Base-by-base conservation (phyloP, 2,329 filamentous ascomycete genomes). In the Neophaeococcomyces mojaviensis region DNA sequence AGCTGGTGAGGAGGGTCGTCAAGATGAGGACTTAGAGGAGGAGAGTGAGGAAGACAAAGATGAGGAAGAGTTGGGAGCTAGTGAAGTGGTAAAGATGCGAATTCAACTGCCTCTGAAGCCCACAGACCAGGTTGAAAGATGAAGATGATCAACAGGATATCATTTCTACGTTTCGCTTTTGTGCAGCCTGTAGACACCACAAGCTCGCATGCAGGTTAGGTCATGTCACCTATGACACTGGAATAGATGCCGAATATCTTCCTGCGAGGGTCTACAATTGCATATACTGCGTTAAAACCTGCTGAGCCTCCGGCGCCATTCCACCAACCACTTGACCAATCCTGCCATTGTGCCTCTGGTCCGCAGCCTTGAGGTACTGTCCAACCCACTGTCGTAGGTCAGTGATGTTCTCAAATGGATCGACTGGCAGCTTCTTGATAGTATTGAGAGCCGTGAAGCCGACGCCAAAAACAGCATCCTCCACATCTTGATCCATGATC, bases 371-470 rank as follows among this genome's bases (percentile, higher is more conserved):
- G 60, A 96, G 70, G 62, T 87, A 88, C 53, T 77, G 70, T 46
- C 84, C 75, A n/a, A 95, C 89, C 90, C 90, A 98, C 8, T 62
- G 65, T 63, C 84, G 84, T 44, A 88, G 71, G 49, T 88, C 85
- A 45, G 88, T 82, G 12, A 95, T 81, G 50, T 96, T 85, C 1
- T 89, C 84, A 72, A 88, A 97, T 16, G 89, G 84, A 62, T 97
- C 92, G 42, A 74, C 76, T 1, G 78, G 69, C 3, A 79, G 71
- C 49, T 81, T 81, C 63, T 84, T 87, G 70, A 90, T 92, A 0
- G 90, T 96, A 69, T 90, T 94, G 52, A 98, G 77, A 26, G 86
- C 83, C 1, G 92, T 97, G 68, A 94, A 98, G 7, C 88, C 90
- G 54, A 96, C 82, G 20, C 92, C 92, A 60, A 98, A 98, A 22